These are phyloP conservation scores for Backusella mclennaniae DNA, from an alignment of 192 early-diverging fungal species.

Conservation along the genomic window DNA sequence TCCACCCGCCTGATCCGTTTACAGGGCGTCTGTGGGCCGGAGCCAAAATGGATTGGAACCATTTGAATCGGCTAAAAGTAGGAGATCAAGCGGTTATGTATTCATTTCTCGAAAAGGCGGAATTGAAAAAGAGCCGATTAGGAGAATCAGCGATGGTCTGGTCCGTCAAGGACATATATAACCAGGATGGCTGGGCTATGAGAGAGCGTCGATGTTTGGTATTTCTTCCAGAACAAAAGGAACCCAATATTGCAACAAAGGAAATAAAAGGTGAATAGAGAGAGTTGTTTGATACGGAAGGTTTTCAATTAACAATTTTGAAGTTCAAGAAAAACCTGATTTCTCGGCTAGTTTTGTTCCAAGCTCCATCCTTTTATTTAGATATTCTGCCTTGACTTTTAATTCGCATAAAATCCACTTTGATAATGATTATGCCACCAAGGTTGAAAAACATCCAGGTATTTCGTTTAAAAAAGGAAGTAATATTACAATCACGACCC, in stretches of 20 bases:
- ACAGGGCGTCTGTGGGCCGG: conserved; percentile 88
- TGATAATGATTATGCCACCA: conserved; percentile 14
- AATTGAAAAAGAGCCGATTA: conserved; percentile 51
- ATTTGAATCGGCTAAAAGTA: conserved; percentile 57
- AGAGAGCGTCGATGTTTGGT: conserved; percentile 68
- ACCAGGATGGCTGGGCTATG: conserved; percentile 58
- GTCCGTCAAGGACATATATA: conserved; percentile 60
- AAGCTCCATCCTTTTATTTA: conserved; percentile 6
- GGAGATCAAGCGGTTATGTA: conserved; percentile 61
- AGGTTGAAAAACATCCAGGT: conserved; percentile 11
- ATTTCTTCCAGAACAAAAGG: conserved; percentile 48
- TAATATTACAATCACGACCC: background rate
- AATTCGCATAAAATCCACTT: conserved; percentile 19
- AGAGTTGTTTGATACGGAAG: background rate
- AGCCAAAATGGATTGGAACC: conserved; percentile 61
- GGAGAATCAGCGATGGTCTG: conserved; percentile 72
- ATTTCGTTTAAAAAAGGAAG: background rate
- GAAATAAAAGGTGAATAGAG: background rate
- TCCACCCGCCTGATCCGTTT: conserved; percentile 77
- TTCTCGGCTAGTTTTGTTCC: background rate
- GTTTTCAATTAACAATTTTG: background rate
- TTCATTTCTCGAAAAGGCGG: conserved; percentile 52
- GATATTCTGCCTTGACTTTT: conserved; percentile 19
- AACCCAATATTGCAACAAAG: background rate
- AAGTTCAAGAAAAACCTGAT: conserved; percentile 7